Conservation (phyloP, 768 basidiomycete genomes). For the Mycena belliarum region DNA sequence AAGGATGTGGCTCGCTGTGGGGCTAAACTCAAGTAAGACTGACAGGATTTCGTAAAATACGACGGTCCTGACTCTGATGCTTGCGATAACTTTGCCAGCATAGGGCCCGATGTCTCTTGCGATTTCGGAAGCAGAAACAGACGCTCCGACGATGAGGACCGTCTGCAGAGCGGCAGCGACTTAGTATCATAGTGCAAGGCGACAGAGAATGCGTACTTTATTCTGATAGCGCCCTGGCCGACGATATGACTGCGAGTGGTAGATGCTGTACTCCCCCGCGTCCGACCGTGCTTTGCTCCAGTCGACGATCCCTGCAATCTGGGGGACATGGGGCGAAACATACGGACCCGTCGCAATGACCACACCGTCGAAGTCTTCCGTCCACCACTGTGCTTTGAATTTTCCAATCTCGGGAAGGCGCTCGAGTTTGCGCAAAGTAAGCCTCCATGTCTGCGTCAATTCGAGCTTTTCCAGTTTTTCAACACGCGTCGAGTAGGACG, state of each 20-base stretch:
- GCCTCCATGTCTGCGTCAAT: slow-evolving; percentile 20
- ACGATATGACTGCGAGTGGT: slow-evolving; percentile 36
- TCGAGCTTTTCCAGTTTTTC: slow-evolving; percentile 34
- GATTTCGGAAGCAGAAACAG: slow-evolving; percentile 24
- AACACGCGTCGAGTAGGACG: slow-evolving; percentile 40
- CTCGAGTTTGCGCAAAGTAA: slow-evolving; percentile 24
- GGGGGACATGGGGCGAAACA: slow-evolving; percentile 33
- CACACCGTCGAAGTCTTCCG: slow-evolving; percentile 35
- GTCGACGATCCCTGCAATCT: slow-evolving; percentile 29
- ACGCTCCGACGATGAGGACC: slow-evolving; percentile 23
- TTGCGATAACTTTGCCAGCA: slow-evolving; percentile 15
- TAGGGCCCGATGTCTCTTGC: slow-evolving; percentile 24
- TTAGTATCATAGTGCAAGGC: neutral
- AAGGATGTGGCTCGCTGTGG: slow-evolving; percentile 28
- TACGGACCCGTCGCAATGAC: slow-evolving; percentile 35
- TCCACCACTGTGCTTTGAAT: slow-evolving; percentile 29
- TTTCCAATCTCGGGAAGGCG: slow-evolving; percentile 16
- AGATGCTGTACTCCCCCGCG: slow-evolving; percentile 20
- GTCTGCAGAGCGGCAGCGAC: slow-evolving; percentile 3
- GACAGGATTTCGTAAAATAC: neutral
- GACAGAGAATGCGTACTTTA: slow-evolving; percentile 24
- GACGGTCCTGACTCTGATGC: slow-evolving; percentile 18
- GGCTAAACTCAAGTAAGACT: slow-evolving; percentile 1
- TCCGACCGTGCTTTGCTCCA: slow-evolving; percentile 29
- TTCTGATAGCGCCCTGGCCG: slow-evolving; percentile 30